phyloP scores from a whole-genome alignment of 306 rosid species.

The Alnus glutinosa region DNA sequence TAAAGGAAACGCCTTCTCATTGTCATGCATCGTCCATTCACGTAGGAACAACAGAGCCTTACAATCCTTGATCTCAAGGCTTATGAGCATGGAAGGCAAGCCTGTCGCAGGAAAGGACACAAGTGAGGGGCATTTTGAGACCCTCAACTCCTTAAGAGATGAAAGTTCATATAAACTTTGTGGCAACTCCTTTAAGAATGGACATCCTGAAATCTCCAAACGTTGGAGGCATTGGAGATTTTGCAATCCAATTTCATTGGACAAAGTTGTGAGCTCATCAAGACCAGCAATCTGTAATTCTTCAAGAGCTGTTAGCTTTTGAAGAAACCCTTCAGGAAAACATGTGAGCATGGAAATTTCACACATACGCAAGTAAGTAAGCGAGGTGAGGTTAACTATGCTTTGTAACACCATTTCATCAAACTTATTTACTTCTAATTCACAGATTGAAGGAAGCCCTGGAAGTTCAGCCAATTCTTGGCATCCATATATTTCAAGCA shows the following conservation, averaged over 20 bases:
- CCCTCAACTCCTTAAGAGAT: constrained; percentile 28
- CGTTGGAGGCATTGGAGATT: constrained; percentile 31
- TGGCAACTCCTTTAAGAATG: constrained; percentile 27
- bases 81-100: constrained; percentile 27
- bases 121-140: constrained; percentile 32
- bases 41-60: constrained; percentile 30
- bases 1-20: not conserved
- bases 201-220: constrained; percentile 35
- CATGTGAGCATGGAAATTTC: constrained; percentile 20
- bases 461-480: constrained; percentile 28
- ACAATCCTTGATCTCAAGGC: constrained; percentile 34
- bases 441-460: constrained; percentile 28
- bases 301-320: constrained; percentile 25
- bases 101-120: constrained; percentile 20
- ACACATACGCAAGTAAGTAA: constrained; percentile 30
- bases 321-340: constrained; percentile 26
- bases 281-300: constrained; percentile 29
- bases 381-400: constrained; percentile 23
- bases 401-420: constrained; percentile 1
- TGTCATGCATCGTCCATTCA: constrained; percentile 18
- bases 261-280: constrained; percentile 26
- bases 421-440: constrained; percentile 25
- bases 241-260: constrained; percentile 29
- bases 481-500: constrained; percentile 32
- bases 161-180: constrained; percentile 17